Base-by-base conservation (phyloP, 1,139 yeast species). In the Taphrina flavorubra region DNA sequence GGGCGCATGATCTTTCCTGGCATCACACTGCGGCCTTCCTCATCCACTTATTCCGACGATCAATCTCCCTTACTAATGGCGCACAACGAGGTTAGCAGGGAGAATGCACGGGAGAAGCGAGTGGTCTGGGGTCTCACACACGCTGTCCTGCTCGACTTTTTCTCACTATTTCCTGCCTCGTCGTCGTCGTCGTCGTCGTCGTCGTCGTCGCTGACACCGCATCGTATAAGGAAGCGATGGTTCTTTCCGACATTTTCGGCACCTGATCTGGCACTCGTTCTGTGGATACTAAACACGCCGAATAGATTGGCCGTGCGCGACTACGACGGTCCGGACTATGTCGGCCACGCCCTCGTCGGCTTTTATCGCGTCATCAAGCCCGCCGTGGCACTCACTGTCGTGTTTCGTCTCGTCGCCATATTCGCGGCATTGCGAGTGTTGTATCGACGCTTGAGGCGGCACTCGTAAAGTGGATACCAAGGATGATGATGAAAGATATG, bases 91-190 rank as follows among this genome's bases (percentile, higher is more conserved):
- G 51, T 4, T 16, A 16, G 37, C 49, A 7, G 39, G 51, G 6
- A 46, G 34, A 14, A n/a, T n/a, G n/a, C n/a, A n/a, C n/a, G n/a
- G n/a, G 59, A n/a, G 59, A 61, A 25, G 44, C 46, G 36, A 70
- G 65, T 40, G 70, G 74, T 20, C 68, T 79, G 82, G 82, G 82
- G 82, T 0, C 74, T 79, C 14, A 79, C 82, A 5, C 73, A 75
- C 42, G 78, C 78, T 7, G 74, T 79, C 20, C 65, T 79, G 39
- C 73, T 74, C 13, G 81, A 79, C 62, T 69, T 79, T 8, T 71
- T 78, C 25, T 78, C 77, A 36, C 57, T 70, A n/a, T 8, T 71
- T 2, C 66, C 66, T 10, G 46, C 31, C n/a, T 37, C 25, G 25
- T 25, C 25, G 25, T 25, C 25, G 25, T 25, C 25, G 25, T 25